These are phyloP conservation scores for Cyanidiococcus yangmingshanensis DNA, from an alignment of 23 red algal species.

Conservation along the genomic window DNA sequence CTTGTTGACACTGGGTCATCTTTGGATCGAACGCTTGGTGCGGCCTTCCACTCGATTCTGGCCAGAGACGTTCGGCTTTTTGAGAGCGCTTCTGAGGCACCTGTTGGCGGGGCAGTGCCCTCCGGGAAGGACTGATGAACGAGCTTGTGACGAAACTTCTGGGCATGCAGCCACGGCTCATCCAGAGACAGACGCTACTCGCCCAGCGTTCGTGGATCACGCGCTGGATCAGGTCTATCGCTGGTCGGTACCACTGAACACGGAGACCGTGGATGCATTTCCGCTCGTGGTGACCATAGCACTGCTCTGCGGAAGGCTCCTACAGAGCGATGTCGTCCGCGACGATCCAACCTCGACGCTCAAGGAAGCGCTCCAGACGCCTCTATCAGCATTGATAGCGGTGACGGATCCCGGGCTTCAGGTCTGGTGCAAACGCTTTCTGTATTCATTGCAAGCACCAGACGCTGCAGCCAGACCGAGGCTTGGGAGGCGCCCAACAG, in stretches of 20 bases:
- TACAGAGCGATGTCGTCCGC: neutral
- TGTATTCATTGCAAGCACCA: neutral
- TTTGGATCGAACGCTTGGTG: neutral
- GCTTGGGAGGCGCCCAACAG: neutral
- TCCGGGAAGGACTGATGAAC: too few relatives aligned
- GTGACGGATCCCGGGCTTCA: neutral
- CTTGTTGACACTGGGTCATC: neutral
- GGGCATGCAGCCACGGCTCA: neutral
- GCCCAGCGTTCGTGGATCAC: neutral
- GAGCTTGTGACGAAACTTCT: neutral
- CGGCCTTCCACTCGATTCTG: neutral
- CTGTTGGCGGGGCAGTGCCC: too few relatives aligned
- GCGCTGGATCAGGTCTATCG: neutral
- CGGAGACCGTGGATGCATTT: neutral
- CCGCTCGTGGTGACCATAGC: neutral
- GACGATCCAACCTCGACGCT: neutral
- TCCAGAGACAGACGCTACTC: neutral
- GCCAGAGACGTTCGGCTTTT: neutral
- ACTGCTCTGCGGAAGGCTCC: neutral
- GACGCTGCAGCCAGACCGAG: neutral
- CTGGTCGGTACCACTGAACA: neutral
- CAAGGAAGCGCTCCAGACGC: neutral
- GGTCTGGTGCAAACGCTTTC: neutral
- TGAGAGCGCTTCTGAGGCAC: neutral
- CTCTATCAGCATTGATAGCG: neutral